Base-by-base conservation (phyloP, 768 basidiomycete species). In the Auricularia cornea region DNA sequence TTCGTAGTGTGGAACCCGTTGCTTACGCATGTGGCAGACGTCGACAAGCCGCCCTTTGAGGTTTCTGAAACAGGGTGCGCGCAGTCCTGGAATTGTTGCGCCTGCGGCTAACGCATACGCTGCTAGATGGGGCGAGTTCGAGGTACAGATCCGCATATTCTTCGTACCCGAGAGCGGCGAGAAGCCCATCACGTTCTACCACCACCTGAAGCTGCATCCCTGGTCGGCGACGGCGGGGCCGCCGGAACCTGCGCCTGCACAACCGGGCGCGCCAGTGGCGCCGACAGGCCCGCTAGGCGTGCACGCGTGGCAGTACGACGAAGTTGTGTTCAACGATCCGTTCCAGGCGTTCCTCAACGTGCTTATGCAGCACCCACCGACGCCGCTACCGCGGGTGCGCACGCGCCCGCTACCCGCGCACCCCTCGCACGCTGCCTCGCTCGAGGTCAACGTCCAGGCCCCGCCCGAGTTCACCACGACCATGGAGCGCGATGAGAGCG, bases 261-360 rank as follows among this genome's bases (percentile, higher is more conserved):
- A 88, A 1, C 80, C 87, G 3, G 79, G 86, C 8, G 87, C 89
- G 18, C 79, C 80, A 28, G 87, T 89, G 2, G 79, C 84, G 70
- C 86, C 85, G 69, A 70, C 80, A 30, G 88, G 87, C 0, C 89
- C 91, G 0, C 54, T 57, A 20, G 54, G 54, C 54, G 92, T 99
- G 31, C 90, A 97, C 72, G 90, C 93, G 0, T 99, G 96, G 95
- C 96, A 98, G 70, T 98, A 98, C 76, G 96, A 98, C 75, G 97
- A 99, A 76, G 83, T 98, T 66, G 92, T 98, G 60, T 98, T 99
- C 76, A 84, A 87, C 70, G 96, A 98, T 68, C 97, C 97, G 1
- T 92, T 88, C 66, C 87, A 90, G 64, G 80, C 86, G 40, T 94
- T 98, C 76, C 83, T 97, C 65, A 84, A 86, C 68, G 80, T 90